Conservation (phyloP, 441 rosid species). For the Daphne laureola region DNA sequence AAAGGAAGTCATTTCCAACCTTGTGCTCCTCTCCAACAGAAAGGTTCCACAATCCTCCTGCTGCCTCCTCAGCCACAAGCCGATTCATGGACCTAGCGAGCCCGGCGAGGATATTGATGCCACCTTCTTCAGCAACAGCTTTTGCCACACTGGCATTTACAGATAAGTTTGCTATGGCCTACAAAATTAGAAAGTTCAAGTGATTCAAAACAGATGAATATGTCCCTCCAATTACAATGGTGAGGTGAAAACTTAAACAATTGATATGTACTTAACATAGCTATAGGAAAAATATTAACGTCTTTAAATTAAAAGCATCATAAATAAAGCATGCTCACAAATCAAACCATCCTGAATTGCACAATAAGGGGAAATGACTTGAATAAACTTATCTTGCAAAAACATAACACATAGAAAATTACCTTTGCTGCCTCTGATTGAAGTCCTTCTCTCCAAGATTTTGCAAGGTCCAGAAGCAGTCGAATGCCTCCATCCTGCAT, state of each 20-base stretch:
- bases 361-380: too few species aligned
- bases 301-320: neutral
- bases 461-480: constrained; percentile 82
- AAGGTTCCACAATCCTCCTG: constrained; percentile 99
- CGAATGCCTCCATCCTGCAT: constrained; percentile 85
- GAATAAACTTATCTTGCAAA: neutral
- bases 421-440: constrained; percentile 98
- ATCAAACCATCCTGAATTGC: constrained; percentile 7
- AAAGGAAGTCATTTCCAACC: constrained; percentile 28
- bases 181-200: constrained; percentile 8
- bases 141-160: constrained; percentile 89
- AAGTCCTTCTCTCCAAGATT: constrained; percentile 94
- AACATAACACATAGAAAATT: constrained; percentile 1
- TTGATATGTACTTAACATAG: constrained; percentile 7
- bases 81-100: constrained; percentile 90
- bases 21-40: constrained; percentile 99
- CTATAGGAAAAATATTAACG: constrained; percentile 1
- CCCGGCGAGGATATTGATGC: constrained; percentile 61
- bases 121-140: constrained; percentile 93
- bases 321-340: neutral
- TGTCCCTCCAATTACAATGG: constrained; percentile 1
- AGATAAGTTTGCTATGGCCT: constrained; percentile 96
- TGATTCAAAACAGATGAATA: neutral
- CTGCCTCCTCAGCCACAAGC: constrained; percentile 97
- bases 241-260: constrained; percentile 8